Conservation (phyloP, 2,329 filamentous ascomycete species). For the Colletotrichum lindemuthianum region DNA sequence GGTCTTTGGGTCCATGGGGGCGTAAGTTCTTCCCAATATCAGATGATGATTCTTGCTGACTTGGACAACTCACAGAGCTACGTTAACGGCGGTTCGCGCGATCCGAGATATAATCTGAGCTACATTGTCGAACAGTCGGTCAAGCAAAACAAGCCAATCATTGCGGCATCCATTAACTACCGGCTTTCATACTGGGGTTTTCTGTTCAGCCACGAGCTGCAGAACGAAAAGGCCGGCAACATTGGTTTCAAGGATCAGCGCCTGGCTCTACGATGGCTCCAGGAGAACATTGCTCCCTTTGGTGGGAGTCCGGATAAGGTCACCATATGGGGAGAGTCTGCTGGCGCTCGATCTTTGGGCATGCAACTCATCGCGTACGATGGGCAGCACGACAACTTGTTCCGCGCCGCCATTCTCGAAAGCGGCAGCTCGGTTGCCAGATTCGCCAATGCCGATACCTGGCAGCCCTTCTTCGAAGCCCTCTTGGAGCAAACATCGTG, state of each 20-base stretch:
- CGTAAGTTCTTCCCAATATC: constrained; percentile 39
- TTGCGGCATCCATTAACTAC: constrained; percentile 74
- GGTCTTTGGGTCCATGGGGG: constrained; percentile 69
- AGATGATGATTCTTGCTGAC: constrained; percentile 9
- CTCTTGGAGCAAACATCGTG: constrained; percentile 42
- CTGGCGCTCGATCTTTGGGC: constrained; percentile 68
- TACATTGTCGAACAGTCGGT: constrained; percentile 47
- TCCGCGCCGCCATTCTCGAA: constrained; percentile 74
- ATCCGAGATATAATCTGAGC: constrained; percentile 47
- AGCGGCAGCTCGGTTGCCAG: constrained; percentile 64
- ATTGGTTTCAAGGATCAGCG: constrained; percentile 70
- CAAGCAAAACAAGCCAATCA: constrained; percentile 61
- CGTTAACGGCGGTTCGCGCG: constrained; percentile 45
- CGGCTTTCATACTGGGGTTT: constrained; percentile 71
- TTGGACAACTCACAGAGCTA: constrained; percentile 36
- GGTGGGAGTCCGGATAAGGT: constrained; percentile 73
- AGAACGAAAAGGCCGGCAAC: constrained; percentile 65
- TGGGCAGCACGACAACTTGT: constrained; percentile 69
- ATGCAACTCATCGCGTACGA: constrained; percentile 71
- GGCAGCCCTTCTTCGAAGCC: constrained; percentile 37
- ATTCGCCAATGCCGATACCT: constrained; percentile 63
- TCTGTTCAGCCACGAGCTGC: constrained; percentile 64
- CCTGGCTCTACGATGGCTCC: constrained; percentile 69
- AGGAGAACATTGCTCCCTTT: constrained; percentile 71
- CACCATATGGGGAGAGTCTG: constrained; percentile 72